Conservation (phyloP, 768 basidiomycete species). For the Tulasnella calospora region DNA sequence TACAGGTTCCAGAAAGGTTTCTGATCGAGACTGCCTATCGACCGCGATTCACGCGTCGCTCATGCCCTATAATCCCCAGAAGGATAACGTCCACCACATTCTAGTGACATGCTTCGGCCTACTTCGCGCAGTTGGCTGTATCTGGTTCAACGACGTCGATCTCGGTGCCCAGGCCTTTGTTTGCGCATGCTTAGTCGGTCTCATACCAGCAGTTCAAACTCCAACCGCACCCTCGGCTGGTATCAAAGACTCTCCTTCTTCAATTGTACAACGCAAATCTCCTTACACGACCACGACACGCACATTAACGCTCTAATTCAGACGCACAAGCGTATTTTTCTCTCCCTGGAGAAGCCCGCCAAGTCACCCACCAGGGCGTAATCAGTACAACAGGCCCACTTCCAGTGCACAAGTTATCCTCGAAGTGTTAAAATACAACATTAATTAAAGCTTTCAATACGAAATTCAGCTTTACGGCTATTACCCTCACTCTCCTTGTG, state of each 20-base stretch:
- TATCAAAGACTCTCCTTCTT: background rate
- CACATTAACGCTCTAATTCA: background rate
- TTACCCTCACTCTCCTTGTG: background rate
- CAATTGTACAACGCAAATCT: constrained; percentile 8
- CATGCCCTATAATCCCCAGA: background rate
- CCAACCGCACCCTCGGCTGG: background rate
- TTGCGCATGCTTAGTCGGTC: constrained; percentile 1
- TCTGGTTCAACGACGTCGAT: background rate
- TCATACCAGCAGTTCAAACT: constrained; percentile 10
- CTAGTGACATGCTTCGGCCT: background rate
- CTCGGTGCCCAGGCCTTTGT: background rate
- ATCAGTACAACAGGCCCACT: background rate
- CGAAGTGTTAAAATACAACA: background rate
- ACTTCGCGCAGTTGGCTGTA: background rate
- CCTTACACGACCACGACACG: background rate
- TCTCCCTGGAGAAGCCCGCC: background rate
- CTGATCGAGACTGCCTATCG: background rate
- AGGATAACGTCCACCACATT: background rate
- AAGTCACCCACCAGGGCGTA: constrained; percentile 7
- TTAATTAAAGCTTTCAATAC: background rate
- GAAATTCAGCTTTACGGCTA: background rate
- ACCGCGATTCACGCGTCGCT: background rate
- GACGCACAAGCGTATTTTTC: background rate
- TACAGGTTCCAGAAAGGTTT: background rate
- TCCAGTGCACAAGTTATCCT: background rate